Evolutionary conservation across 2,329 filamentous ascomycete species (phyloP), one percentile per base, ranked within the genome.

Genomic region (Fusarium tanahbumbuense): DNA sequence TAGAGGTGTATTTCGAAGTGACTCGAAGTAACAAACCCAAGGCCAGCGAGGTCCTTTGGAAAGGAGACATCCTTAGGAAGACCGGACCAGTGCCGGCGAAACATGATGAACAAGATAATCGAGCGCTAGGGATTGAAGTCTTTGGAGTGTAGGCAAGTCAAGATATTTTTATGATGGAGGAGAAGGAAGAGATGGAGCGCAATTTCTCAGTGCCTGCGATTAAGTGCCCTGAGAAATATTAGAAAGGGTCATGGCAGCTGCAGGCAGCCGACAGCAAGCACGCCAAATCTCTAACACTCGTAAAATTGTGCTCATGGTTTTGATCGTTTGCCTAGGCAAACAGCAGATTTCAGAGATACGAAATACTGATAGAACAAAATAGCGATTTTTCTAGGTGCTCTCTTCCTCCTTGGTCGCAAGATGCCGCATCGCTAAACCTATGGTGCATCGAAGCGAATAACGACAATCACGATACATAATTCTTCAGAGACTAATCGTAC

Each of bases 61-160:
- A 92, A 97, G 15, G 83, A 76, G 1, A 88, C 86, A 75, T 97
- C 92, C 56, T 83, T 78, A n/a, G 93, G 92, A 5, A 97, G 87
- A 71, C 88, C 86, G 11, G 86, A 84, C 81, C 88, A 88, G 41
- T 85, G 84, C 59, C 92, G 91, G 53, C 91, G 88, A 77, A 96
- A 97, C 94, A 98, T 81, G 59, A 18, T 64, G 20, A 27, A 4
- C 16, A 20, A 34, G 9, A 28, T n/a, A 11, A 5, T 12, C 3
- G 3, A 3, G 11, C 27, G 4, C 1, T 52, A 10, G n/a, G 16
- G 32, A 1, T 18, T 53, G 20, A 32, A 18, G 5, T 10, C 6
- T 13, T 2, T 20, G 11, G 5, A 8, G 13, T 28, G 20, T 9
- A 37, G 9, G 5, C 6, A n/a, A 8, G 9, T 5, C 22, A 22